Evolutionary conservation across 495 filamentous ascomycete genomes (phyloP), one percentile per base, ranked within the genome.

Genomic region (Endocarpon pusillum): DNA sequence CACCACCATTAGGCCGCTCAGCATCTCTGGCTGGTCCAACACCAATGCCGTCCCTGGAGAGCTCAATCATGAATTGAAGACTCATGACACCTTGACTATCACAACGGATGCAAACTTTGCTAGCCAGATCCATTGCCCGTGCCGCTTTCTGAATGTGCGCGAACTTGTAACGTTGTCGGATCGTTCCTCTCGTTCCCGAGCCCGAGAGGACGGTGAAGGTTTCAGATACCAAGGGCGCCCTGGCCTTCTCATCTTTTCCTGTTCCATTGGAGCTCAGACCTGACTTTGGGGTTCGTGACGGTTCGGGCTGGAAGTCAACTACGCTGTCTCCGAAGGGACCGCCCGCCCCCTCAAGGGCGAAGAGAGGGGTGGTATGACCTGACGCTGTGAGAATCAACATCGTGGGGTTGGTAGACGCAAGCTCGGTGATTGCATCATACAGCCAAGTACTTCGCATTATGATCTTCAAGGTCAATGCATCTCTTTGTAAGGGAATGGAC

Each of bases 11-110:
- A 25, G 34, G 31, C 21, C 42, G 44, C 8, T 46, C 25, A 11
- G 48, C 44, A 39, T 42, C 46, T 20, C 42, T 46, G 12, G 46
- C 32, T 44, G 48, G 21, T 33, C 44, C 45, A 32, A 47, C 49
- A 4, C 46, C 47, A 19, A 47, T 40, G 8, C 53, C 57, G 35
- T 70, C 69, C n/a, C n/a, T n/a, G 37, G 76, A 71, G 10, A 79
- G 55, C 49, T 93, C 83, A 21, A 97, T 75, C 84, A 97, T 91
- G 44, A 97, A 93, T 53, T 97, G 89, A 47, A 96, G 58, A 52
- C 82, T 94, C 40, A 97, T 53, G 11, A 96, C 86, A 0, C 89
- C 89, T 51, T 84, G 77, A 8, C 66, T 61, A 59, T 97, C 89
- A 4, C 80, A 73, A 4, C 89, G 64, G 38, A 97, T 70, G 48